Evolutionary conservation across 768 basidiomycete genomes (phyloP).

Genomic region (Amanita pseudoporphyria): DNA sequence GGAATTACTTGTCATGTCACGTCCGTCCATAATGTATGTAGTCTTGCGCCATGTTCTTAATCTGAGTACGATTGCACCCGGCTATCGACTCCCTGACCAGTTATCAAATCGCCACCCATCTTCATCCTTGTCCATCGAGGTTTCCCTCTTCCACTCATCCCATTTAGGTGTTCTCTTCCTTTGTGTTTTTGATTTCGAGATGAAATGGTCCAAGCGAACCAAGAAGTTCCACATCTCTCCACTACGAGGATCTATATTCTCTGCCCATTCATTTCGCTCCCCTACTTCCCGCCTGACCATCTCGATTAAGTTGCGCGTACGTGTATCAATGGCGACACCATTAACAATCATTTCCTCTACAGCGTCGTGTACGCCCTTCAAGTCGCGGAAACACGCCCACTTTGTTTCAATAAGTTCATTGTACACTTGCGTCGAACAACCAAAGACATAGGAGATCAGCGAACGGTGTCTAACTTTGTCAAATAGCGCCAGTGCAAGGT

Average conservation of each 20-base stretch:
- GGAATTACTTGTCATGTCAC: conserved; percentile 6
- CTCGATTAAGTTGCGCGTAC: conserved; percentile 55
- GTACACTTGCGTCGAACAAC: conserved; percentile 82
- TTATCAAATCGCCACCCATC: conserved; percentile 42
- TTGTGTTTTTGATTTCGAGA: conserved; percentile 5
- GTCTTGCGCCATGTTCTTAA: not conserved
- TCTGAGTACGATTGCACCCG: not conserved
- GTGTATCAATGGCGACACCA: conserved; percentile 55
- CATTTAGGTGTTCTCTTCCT: conserved; percentile 14
- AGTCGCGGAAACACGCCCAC: conserved; percentile 79
- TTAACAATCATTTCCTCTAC: conserved; percentile 79
- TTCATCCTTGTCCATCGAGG: conserved; percentile 17
- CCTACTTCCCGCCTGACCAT: conserved; percentile 54
- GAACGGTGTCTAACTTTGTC: conserved; percentile 67
- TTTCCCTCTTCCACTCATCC: conserved; percentile 40
- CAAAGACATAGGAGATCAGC: conserved; percentile 76
- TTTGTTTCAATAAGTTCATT: conserved; percentile 82
- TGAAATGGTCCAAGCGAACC: conserved; percentile 8
- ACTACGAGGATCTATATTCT: conserved; percentile 35
- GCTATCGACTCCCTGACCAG: conserved; percentile 26
- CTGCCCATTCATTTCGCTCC: conserved; percentile 40
- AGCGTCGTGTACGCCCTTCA: conserved; percentile 61
- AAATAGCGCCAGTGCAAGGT: conserved; percentile 78
- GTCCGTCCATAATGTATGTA: conserved; percentile 1
- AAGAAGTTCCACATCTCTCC: conserved; percentile 40